Base-by-base conservation (phyloP, 1,284 basidiomycete genomes). In the Coriolopsis trogii region DNA sequence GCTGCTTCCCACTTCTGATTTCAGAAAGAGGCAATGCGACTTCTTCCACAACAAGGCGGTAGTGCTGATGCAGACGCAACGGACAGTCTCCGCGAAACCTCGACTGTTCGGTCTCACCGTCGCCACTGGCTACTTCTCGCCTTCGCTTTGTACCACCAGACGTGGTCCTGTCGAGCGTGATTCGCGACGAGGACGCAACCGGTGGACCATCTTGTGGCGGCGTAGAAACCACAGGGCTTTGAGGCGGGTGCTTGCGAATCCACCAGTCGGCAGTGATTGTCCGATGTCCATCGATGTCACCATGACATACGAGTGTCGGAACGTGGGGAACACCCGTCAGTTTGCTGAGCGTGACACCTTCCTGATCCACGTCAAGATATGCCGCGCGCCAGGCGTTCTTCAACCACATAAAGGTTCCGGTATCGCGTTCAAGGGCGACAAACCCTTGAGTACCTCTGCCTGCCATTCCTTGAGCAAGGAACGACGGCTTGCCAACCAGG, bases 1-100 rank as follows among this genome's bases (percentile, higher is more conserved):
- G 41, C 16, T 47, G 45, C 12, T 18, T 8, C 4, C 33, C 39
- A 10, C 4, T 15, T 10, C n/a, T 13, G 29, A 53, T 43, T 21
- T 38, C 20, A 20, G 13, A 34, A 3, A 60, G 39, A 36, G 56
- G 41, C 51, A 58, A 21, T 52, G 55, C 23, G 34, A 63, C 44
- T 40, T 63, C 23, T 41, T 59, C 28, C 4, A 51, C n/a, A 41
- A 62, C 53, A 48, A 62, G 12, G n/a, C 51, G 51, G 29, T 53
- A 53, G 18, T 53, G 51, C 25, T 13, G 31, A 15, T 38, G 45
- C 0, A 15, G 34, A 1, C 46, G 41, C 1, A 43, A 24, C 2
- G 41, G 25, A 26, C 28, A 31, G 6, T 39, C 42, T 10, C 29
- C 40, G n/a, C 10, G 25, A 16, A 16, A n/a, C 15, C n/a, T n/a